phyloP scores from a whole-genome alignment of 1,284 basidiomycete species.

The Lentinus polychrous region DNA sequence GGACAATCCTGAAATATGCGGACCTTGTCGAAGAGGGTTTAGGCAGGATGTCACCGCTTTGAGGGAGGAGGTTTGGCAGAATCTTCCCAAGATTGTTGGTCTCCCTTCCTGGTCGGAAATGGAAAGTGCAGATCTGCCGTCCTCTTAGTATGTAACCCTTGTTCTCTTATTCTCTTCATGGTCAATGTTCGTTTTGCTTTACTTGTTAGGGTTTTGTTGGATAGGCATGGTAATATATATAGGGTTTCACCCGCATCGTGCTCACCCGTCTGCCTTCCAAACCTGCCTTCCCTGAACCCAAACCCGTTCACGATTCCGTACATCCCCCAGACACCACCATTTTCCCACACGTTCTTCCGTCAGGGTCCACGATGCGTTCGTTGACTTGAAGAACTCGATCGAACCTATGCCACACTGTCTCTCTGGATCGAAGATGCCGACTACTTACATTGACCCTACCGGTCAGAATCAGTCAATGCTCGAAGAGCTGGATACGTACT shows the following conservation, averaged over 20 bases:
- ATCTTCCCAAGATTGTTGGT: constrained; percentile 38
- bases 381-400: constrained; percentile 57
- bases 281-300: constrained; percentile 63
- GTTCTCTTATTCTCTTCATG: background rate
- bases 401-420: constrained; percentile 43
- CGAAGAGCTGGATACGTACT: constrained; percentile 40
- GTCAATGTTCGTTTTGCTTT: background rate
- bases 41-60: constrained; percentile 31
- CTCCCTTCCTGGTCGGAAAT: constrained; percentile 43
- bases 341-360: constrained; percentile 65
- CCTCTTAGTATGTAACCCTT: background rate
- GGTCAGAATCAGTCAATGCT: background rate
- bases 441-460: constrained; percentile 26
- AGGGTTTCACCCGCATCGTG: no score
- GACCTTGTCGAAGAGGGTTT: constrained; percentile 38
- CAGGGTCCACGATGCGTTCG: constrained; percentile 18
- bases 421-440: constrained; percentile 38
- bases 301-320: constrained; percentile 53
- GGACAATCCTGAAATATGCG: constrained; percentile 33
- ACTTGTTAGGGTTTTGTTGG: background rate
- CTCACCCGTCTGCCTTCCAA: background rate
- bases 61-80: constrained; percentile 40
- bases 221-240: no score
- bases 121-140: constrained; percentile 22
- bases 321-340: constrained; percentile 82